Evolutionary conservation across 352 stramenopile genomes (phyloP).

Genomic region (Globisporangium mamillatum): DNA sequence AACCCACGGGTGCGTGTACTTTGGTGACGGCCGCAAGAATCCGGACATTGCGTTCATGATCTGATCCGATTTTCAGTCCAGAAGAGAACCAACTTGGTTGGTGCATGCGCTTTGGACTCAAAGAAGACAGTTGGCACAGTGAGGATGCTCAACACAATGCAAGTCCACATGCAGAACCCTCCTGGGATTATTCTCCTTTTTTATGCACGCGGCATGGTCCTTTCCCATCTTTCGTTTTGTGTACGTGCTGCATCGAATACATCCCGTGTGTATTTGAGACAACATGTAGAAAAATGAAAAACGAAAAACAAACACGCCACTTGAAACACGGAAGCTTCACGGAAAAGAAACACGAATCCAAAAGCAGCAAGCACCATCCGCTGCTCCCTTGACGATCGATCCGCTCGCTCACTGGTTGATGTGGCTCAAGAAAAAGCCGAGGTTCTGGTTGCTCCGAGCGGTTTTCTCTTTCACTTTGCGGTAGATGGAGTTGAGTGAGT

Average conservation of each 20-base stretch:
- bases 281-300: conserved; percentile 1
- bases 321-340: not conserved
- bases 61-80: conserved; percentile 16
- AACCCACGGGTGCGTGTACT: conserved; percentile 68
- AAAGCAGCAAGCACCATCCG: not conserved
- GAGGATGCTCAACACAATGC: not conserved
- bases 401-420: conserved; percentile 22
- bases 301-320: not conserved
- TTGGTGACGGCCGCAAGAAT: conserved; percentile 76
- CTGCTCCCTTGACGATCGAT: not conserved
- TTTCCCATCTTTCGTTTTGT: not conserved
- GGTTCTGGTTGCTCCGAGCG: conserved; percentile 35
- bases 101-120: not conserved
- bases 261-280: conserved; percentile 3
- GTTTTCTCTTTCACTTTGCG: conserved; percentile 51
- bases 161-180: not conserved
- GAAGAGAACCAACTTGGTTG: not conserved
- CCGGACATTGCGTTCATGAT: conserved; percentile 75
- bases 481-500: conserved; percentile 74
- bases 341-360: not conserved
- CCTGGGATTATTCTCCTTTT: not conserved
- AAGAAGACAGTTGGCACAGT: not conserved
- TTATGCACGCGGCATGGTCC: not conserved
- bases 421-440: conserved; percentile 51
- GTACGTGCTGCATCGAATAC: conserved; percentile 3